Percentiles rank a stretch among this genome's conserved stretches.
Conservation (phyloP, 805 yeast genomes). For the Ogataea trehaloabstinens region DNA sequence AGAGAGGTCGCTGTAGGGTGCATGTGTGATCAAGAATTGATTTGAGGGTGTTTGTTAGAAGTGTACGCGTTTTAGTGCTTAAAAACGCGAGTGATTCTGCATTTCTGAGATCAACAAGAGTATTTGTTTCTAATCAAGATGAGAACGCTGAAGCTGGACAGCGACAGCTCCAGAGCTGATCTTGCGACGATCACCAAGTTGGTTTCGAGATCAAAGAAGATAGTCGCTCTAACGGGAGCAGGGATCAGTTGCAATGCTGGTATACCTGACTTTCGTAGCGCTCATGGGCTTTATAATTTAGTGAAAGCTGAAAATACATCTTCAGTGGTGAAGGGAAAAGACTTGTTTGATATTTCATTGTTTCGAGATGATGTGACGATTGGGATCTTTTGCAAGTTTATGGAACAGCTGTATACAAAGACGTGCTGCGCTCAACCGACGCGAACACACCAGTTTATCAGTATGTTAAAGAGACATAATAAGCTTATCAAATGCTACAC, state of each 20-base stretch:
- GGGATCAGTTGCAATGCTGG: constrained; percentile 97
- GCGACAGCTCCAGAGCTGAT: constrained; percentile 15
- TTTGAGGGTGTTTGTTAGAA: too few species aligned
- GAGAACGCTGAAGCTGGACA: constrained; percentile 22
- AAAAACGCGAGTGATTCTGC: too few species aligned
- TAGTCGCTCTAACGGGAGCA: constrained; percentile 86
- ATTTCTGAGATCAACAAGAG: too few species aligned
- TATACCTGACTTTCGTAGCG: constrained; percentile 89
- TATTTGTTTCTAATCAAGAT: too few species aligned
- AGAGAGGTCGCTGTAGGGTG: too few species aligned
- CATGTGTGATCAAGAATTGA: too few species aligned
- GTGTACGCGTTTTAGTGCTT: background rate
- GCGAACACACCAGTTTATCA: constrained; percentile 75
- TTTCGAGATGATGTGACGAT: constrained; percentile 68
- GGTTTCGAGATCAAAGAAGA: constrained; percentile 47
- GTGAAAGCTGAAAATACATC: constrained; percentile 52
- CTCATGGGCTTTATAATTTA: constrained; percentile 76
- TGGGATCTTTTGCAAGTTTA: constrained; percentile 79
- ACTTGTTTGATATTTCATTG: constrained; percentile 81
- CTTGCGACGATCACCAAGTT: constrained; percentile 36
- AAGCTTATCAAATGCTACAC: constrained; percentile 85
- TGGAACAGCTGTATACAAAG: constrained; percentile 72
- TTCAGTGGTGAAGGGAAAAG: constrained; percentile 77
- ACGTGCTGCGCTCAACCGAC: constrained; percentile 75
- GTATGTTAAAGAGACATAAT: constrained; percentile 53